These are phyloP conservation scores for Tetradesmus lagerheimii DNA, from an alignment of 139 green algal species.

Conservation along the genomic window DNA sequence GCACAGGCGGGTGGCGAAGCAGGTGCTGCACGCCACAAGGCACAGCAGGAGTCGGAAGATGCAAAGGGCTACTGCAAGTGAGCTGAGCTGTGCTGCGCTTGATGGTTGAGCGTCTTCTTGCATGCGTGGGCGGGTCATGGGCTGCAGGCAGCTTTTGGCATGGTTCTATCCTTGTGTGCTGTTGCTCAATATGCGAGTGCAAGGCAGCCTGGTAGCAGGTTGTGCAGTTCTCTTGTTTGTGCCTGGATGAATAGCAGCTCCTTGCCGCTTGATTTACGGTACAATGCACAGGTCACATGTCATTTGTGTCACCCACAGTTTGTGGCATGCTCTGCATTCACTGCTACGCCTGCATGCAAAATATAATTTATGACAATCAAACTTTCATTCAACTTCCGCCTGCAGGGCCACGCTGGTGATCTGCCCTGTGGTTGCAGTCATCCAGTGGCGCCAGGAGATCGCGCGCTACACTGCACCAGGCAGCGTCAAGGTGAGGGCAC, in stretches of 20 bases:
- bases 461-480: constrained; percentile 81
- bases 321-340: not conserved
- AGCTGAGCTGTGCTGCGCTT: not conserved
- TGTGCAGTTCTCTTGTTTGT: too few relatives aligned
- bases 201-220: too few relatives aligned
- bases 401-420: constrained; percentile 91
- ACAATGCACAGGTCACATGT: not conserved
- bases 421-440: constrained; percentile 92
- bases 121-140: too few relatives aligned
- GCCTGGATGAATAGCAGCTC: too few relatives aligned
- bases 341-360: not conserved
- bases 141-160: too few relatives aligned
- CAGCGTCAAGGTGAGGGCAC: constrained; percentile 60
- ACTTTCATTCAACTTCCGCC: too few relatives aligned
- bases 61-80: constrained; percentile 34
- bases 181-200: too few relatives aligned
- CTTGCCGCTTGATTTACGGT: too few relatives aligned
- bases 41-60: not conserved
- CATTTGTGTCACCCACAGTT: not conserved
- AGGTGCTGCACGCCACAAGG: not conserved
- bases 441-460: constrained; percentile 96
- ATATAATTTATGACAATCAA: too few relatives aligned
- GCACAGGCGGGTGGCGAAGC: not conserved
- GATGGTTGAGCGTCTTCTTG: too few relatives aligned
- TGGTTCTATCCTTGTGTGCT: too few relatives aligned